A percentile compares a stretch with the other conserved stretches of the same genome.
These are phyloP conservation scores for Stipa capillata DNA, from an alignment of 176 grass and related monocot genomes.

Conservation along the genomic window DNA sequence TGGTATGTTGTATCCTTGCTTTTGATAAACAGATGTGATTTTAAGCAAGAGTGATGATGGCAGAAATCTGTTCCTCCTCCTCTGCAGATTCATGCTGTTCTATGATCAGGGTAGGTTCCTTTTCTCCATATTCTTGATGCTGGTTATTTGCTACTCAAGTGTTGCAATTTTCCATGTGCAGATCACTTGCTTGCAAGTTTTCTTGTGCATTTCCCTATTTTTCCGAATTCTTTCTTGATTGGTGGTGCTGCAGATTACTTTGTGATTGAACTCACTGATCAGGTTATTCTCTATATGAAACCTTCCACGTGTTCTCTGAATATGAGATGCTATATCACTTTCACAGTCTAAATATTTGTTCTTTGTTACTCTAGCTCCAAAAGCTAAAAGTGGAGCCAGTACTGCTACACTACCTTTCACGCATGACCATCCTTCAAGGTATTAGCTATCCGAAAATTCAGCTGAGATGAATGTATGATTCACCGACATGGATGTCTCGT, in stretches of 20 bases:
- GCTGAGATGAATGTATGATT: neutral
- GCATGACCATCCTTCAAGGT: too few species aligned
- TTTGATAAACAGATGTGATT: too few species aligned
- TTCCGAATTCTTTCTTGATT: conserved; percentile 61
- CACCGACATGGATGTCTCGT: neutral
- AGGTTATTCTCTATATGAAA: conserved; percentile 35
- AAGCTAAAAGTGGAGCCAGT: conserved; percentile 91
- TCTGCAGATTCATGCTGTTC: conserved; percentile 69
- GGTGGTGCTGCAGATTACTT: too few species aligned
- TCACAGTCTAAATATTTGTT: neutral
- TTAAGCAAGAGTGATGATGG: too few species aligned
- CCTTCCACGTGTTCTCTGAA: neutral
- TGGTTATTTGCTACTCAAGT: neutral
- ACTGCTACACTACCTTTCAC: conserved; percentile 62
- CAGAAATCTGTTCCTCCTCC: conserved; percentile 68
- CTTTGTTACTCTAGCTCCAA: conserved; percentile 61
- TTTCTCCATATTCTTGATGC: neutral
- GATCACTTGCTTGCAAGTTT: conserved; percentile 49
- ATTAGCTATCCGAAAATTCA: neutral
- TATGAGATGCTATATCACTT: neutral
- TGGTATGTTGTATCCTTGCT: too few species aligned
- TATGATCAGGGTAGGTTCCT: too few species aligned
- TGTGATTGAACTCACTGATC: conserved; percentile 77
- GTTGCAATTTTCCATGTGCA: too few species aligned
- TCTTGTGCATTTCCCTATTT: conserved; percentile 59